Percentiles rank a stretch among this genome's conserved stretches.
phyloP scores from a whole-genome alignment of 257 asterid species.

The Jacaranda mimosifolia region DNA sequence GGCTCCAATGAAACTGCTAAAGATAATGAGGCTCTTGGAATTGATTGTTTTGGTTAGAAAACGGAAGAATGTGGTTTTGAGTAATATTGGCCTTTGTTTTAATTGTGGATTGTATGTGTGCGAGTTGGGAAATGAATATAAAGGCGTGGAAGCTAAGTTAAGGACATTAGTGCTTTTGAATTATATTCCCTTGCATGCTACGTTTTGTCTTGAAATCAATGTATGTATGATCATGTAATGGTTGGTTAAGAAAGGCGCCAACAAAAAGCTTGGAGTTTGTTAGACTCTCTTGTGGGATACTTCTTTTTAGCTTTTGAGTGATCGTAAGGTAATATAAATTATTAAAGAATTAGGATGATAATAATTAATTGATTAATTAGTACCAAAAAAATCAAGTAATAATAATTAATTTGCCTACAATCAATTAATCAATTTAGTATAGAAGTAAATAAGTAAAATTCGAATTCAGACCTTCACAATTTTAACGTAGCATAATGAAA shows the following conservation, averaged over 20 bases:
- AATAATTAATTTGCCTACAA: too few relatives aligned
- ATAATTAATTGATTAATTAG: too few relatives aligned
- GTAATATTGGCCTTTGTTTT: not conserved
- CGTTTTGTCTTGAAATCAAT: constrained; percentile 14
- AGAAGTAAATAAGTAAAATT: too few relatives aligned
- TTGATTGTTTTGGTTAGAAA: not conserved
- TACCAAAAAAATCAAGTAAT: too few relatives aligned
- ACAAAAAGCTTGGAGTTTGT: not conserved
- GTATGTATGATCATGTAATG: not conserved
- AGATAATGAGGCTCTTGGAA: constrained; percentile 15
- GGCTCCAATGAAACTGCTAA: not conserved
- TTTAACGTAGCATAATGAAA: too few relatives aligned
- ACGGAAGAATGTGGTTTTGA: not conserved
- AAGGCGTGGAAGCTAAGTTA: constrained; percentile 48
- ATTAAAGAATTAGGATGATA: too few relatives aligned
- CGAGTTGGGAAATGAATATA: constrained; percentile 15
- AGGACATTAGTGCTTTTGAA: constrained; percentile 27
- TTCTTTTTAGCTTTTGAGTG: too few relatives aligned
- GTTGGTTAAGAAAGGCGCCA: too few relatives aligned
- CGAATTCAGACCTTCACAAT: too few relatives aligned
- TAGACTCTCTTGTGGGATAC: not conserved
- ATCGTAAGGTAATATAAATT: too few relatives aligned
- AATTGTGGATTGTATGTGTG: not conserved
- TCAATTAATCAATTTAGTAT: too few relatives aligned
- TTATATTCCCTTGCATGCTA: constrained; percentile 32